Percentiles rank a stretch among this genome's conserved stretches.
Conservation (phyloP, 306 rosid species). For the Hippophae gyantsensis region DNA sequence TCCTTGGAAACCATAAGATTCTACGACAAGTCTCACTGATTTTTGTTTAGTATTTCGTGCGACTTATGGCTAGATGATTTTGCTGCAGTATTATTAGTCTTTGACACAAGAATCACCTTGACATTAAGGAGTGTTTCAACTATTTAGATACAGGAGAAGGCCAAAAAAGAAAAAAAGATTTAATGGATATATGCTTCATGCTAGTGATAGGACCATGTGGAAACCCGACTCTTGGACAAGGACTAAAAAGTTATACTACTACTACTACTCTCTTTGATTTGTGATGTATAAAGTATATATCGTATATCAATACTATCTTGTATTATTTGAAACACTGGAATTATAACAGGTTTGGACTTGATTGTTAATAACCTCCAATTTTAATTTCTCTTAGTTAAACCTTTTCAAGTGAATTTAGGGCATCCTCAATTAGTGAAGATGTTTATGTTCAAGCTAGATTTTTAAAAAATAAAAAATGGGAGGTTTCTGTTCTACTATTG, state of each 20-base stretch:
- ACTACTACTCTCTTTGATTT: slow-evolving; percentile 29
- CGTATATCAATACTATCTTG: slow-evolving; percentile 30
- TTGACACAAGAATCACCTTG: slow-evolving; percentile 22
- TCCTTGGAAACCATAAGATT: slow-evolving; percentile 82
- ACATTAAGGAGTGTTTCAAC: slow-evolving; percentile 30
- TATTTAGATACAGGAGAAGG: slow-evolving; percentile 18
- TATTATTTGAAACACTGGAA: slow-evolving; percentile 63
- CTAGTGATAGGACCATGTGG: slow-evolving; percentile 26
- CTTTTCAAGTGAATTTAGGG: no score
- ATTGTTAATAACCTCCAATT: slow-evolving; percentile 29
- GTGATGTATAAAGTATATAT: slow-evolving; percentile 55
- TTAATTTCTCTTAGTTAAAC: neutral
- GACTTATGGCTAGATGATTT: slow-evolving; percentile 32
- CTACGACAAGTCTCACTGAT: slow-evolving; percentile 3
- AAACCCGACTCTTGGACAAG: neutral
- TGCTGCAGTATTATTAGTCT: slow-evolving; percentile 28
- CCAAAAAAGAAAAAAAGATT: slow-evolving; percentile 10
- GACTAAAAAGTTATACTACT: no score
- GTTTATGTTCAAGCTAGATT: no score
- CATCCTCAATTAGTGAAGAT: no score
- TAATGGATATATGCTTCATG: slow-evolving; percentile 13
- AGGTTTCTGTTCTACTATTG: no score
- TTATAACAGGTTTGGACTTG: slow-evolving; percentile 41
- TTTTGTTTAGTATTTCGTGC: slow-evolving; percentile 30
- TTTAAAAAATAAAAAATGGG: no score